These are phyloP conservation scores for Puccinellia tenuiflora DNA, from an alignment of 176 grass and related monocot species.

Conservation along the genomic window DNA sequence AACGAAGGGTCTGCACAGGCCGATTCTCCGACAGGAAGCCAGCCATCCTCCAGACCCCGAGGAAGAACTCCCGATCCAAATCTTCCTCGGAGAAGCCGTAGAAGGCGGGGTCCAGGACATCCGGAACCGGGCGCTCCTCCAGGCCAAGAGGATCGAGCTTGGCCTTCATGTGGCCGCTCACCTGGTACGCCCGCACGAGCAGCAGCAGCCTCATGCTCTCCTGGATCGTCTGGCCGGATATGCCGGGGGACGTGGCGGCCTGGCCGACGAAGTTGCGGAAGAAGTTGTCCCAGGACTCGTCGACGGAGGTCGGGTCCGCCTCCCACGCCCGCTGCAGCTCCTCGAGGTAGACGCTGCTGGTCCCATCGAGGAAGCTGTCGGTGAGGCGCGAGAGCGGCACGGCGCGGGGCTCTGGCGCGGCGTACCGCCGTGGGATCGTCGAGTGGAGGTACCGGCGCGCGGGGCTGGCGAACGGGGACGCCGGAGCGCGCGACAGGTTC, in stretches of 20 bases:
- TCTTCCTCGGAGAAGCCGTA: conserved; percentile 89
- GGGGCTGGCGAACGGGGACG: conserved; percentile 7
- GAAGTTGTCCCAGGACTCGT: conserved; percentile 92
- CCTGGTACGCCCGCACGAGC: conserved; percentile 79
- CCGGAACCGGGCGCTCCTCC: conserved; percentile 49
- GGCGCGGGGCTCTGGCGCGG: conserved; percentile 43
- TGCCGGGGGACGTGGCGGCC: conserved; percentile 47
- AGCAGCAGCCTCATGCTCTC: conserved; percentile 79
- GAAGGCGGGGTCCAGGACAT: conserved; percentile 59
- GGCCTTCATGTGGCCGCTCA: conserved; percentile 90
- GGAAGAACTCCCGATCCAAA: conserved; percentile 90
- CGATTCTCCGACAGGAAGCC: conserved; percentile 89
- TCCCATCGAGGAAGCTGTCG: conserved; percentile 80
- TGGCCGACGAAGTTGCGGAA: conserved; percentile 84
- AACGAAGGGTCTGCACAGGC: conserved; percentile 71
- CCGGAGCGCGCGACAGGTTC: conserved; percentile 36
- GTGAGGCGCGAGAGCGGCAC: conserved; percentile 73
- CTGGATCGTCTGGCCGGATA: conserved; percentile 85
- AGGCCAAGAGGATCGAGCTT: conserved; percentile 82
- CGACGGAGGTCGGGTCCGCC: conserved; percentile 56
- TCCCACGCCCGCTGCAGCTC: conserved; percentile 86
- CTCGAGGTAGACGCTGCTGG: conserved; percentile 78
- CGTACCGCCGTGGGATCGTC: conserved; percentile 20
- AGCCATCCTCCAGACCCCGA: conserved; percentile 91
- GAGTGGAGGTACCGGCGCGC: conserved; percentile 45